phyloP scores from a whole-genome alignment of 2,329 filamentous ascomycete genomes.

The Colletotrichum eremochloae region DNA sequence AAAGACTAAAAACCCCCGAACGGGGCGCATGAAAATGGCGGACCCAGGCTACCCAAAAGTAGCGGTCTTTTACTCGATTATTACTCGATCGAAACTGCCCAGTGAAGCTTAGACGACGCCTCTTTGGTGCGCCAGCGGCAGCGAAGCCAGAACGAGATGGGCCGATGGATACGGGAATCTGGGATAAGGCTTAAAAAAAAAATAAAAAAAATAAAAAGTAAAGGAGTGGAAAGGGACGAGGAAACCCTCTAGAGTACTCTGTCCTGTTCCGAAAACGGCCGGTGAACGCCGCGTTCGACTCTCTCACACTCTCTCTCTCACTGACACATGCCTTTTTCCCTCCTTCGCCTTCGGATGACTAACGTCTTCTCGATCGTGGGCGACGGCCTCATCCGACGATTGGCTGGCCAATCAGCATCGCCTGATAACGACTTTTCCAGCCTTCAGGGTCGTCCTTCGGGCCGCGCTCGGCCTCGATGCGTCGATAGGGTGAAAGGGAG shows the following conservation, averaged over 20 bases:
- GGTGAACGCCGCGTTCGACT: conserved; percentile 10
- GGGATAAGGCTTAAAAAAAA: not conserved
- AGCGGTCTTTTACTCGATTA: conserved; percentile 52
- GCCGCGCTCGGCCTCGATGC: conserved; percentile 10
- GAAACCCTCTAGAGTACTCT: not conserved
- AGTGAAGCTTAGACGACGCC: conserved; percentile 28
- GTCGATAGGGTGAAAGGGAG: conserved; percentile 5
- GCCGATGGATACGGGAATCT: conserved; percentile 13
- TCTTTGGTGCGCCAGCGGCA: conserved; percentile 13
- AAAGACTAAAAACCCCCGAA: not conserved
- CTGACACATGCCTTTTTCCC: conserved; percentile 14
- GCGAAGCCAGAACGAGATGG: not conserved
- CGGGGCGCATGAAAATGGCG: conserved; percentile 18
- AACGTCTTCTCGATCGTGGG: conserved; percentile 29
- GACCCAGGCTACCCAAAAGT: conserved; percentile 14
- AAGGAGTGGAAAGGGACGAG: not conserved
- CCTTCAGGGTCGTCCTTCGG: conserved; percentile 37
- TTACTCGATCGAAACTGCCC: conserved; percentile 62
- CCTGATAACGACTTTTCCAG: conserved; percentile 36
- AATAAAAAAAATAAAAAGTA: not conserved
- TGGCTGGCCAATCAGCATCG: conserved; percentile 21
- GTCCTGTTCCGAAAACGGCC: conserved; percentile 30
- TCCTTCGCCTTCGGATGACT: conserved; percentile 16
- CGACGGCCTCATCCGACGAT: conserved; percentile 35
- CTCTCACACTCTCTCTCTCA: not conserved